These are phyloP conservation scores for Trapa bicornis DNA, from an alignment of 345 rosid species.

Conservation along the genomic window DNA sequence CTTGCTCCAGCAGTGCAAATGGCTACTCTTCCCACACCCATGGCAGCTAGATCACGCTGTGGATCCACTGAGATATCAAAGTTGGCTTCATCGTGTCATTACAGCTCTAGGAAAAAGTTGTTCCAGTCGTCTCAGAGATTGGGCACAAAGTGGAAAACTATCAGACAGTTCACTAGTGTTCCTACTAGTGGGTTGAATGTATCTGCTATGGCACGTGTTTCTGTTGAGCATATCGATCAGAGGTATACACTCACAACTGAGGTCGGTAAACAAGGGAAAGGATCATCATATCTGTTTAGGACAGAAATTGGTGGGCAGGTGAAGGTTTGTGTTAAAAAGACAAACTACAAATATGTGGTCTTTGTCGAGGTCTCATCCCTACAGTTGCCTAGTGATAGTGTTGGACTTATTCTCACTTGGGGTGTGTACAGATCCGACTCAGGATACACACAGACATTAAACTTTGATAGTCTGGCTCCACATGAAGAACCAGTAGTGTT, in stretches of 20 bases:
- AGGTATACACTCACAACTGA: slow-evolving; percentile 17
- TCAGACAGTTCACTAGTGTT: slow-evolving; percentile 9
- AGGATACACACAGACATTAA: slow-evolving; percentile 36
- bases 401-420: slow-evolving; percentile 43
- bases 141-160: slow-evolving; percentile 15
- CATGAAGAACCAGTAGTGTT: slow-evolving; percentile 29
- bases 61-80: slow-evolving; percentile 26
- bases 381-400: slow-evolving; percentile 20
- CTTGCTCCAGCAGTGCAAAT: slow-evolving; percentile 15
- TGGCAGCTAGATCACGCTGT: slow-evolving; percentile 17
- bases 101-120: slow-evolving; percentile 13
- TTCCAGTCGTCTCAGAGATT: slow-evolving; percentile 14
- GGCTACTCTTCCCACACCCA: slow-evolving; percentile 37
- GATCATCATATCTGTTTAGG: slow-evolving; percentile 48
- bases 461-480: slow-evolving; percentile 20
- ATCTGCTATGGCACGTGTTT: slow-evolving; percentile 34
- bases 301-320: slow-evolving; percentile 60
- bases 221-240: slow-evolving; percentile 33
- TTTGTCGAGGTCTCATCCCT: slow-evolving; percentile 47
- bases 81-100: slow-evolving; percentile 15
- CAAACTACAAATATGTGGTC: slow-evolving; percentile 37
- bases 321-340: slow-evolving; percentile 46
- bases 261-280: slow-evolving; percentile 29
- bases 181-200: slow-evolving; percentile 17
- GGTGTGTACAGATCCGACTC: slow-evolving; percentile 65